Base-by-base conservation (phyloP, 2,329 filamentous ascomycete genomes). In the Penicillium decumbens region DNA sequence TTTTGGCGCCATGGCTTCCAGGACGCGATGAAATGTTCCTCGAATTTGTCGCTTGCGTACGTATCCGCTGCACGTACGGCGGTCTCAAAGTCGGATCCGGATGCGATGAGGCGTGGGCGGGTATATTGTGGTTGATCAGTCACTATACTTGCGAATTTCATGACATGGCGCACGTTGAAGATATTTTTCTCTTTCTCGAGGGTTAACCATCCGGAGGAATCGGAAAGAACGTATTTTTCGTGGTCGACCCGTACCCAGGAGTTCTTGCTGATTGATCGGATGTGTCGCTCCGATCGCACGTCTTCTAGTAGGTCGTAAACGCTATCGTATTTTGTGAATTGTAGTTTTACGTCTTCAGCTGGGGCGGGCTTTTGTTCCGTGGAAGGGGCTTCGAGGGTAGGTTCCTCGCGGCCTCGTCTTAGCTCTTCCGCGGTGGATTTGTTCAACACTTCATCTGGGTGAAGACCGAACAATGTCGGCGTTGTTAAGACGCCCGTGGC, bases 261-360 rank as follows among this genome's bases (percentile, higher is more conserved):
- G 64, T 88, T 75, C 12, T 77, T 77, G 65, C 89, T 95, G 18
- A 95, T 75, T 13, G 79, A 75, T 39, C 89, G 83, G 53, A 97
- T 90, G 63, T 91, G 85, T 39, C 78, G 77, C 62, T 97, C 92
- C 25, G 81, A 82, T 2, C 84, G 86, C 0, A 84, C 85, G 66
- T 97, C 92, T 39, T 85, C 80, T 30, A 98, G 85, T 12, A 98
- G 79, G 62, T 97, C 93, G 56, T 90, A 85, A n/a, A 98, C 84
- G 2, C 87, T 92, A 50, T 88, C 87, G 67, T 97, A 98, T 60
- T 95, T 89, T 6, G 88, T 92, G 63, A 97, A 95, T 0, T 82
- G 86, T 27, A 96, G 74, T 18, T 77, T 79, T 9, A 77, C 68
- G 10, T 72, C 56, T 43, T 65, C 61, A 12, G 62, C 48, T 18